A percentile compares a stretch with the other conserved stretches of the same genome.
Conservation (phyloP, 768 basidiomycete species). For the Suillus fuscotomentosus region DNA sequence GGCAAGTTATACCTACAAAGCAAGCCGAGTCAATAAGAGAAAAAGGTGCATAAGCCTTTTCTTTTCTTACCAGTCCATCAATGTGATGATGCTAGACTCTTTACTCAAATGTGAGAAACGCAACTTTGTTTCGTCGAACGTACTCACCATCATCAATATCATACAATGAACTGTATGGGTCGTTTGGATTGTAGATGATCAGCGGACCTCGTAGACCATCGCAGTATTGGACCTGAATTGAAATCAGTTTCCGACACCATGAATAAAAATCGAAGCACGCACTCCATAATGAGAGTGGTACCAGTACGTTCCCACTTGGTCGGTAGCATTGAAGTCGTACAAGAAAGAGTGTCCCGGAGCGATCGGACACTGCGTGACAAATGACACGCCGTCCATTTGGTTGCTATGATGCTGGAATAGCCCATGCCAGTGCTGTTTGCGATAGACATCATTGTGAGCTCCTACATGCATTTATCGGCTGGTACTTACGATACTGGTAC, state of each 20-base stretch:
- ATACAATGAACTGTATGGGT: not conserved
- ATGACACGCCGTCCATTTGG: not conserved
- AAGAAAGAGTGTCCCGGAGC: not conserved
- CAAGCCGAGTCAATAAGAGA: not conserved
- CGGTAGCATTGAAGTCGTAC: not conserved
- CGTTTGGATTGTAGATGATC: conserved; percentile 41
- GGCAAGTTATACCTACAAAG: not conserved
- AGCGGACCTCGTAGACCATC: conserved; percentile 52
- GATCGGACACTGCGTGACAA: not conserved
- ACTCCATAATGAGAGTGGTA: not conserved
- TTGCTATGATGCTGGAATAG: not conserved
- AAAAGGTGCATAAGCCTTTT: too few species aligned
- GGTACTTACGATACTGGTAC: not conserved
- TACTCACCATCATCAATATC: not conserved
- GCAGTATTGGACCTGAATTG: conserved; percentile 42
- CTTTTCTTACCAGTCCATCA: not conserved
- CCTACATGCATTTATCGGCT: not conserved
- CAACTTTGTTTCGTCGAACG: not conserved
- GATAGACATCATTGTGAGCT: not conserved
- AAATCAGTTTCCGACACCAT: not conserved
- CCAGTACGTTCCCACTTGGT: not conserved
- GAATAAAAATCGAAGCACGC: not conserved
- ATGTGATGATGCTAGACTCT: not conserved
- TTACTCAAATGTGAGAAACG: not conserved
- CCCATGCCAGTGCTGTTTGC: not conserved